Evolutionary conservation across 805 yeast species (phyloP).

Genomic region (Saturnispora quitensis): DNA sequence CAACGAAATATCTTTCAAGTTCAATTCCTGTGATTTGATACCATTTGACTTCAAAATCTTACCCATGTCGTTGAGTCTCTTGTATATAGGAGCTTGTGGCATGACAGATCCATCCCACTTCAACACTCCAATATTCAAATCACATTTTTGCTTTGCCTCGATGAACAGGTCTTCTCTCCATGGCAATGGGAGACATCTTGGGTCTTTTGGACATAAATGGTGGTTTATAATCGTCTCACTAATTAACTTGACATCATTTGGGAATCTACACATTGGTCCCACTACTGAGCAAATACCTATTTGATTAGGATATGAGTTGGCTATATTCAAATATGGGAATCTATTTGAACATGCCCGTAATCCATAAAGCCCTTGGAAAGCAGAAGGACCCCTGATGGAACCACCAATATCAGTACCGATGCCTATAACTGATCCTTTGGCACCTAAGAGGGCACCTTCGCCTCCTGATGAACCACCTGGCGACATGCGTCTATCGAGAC

Average conservation of each 20-base stretch:
- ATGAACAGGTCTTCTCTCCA: conserved; percentile 30
- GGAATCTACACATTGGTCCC: conserved; percentile 27
- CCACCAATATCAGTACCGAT: conserved; percentile 36
- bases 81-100: conserved; percentile 48
- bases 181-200: conserved; percentile 40
- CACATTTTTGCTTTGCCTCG: conserved; percentile 12
- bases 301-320: conserved; percentile 29
- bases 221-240: conserved; percentile 30
- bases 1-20: conserved; percentile 22
- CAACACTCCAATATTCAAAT: conserved; percentile 39
- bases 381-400: conserved; percentile 28
- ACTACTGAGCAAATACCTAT: conserved; percentile 27
- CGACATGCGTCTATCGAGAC: conserved; percentile 29
- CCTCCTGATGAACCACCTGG: conserved; percentile 41
- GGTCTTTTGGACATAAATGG: conserved; percentile 42
- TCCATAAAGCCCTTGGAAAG: conserved; percentile 28
- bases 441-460: conserved; percentile 31
- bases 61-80: conserved; percentile 32
- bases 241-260: conserved; percentile 29
- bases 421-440: conserved; percentile 28
- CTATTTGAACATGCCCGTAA: conserved; percentile 29
- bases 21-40: conserved; percentile 12
- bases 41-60: conserved; percentile 13
- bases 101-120: conserved; percentile 35
- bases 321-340: conserved; percentile 24